phyloP scores from a whole-genome alignment of 164 flowering plant species.

The Nymphaea thermarum region DNA sequence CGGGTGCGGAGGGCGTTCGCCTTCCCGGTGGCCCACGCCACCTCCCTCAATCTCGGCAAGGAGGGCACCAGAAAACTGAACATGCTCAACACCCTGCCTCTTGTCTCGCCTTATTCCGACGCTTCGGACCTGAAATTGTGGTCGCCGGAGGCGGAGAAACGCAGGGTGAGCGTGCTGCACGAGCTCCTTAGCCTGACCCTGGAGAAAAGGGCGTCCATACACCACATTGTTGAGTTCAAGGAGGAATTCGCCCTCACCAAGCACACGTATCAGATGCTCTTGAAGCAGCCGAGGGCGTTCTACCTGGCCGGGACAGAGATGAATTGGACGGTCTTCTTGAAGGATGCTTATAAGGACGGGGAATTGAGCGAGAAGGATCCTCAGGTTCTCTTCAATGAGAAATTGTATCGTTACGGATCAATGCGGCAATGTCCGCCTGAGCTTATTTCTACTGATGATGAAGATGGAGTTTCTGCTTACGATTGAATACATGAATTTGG shows the following conservation, averaged over 20 bases:
- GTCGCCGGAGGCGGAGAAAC: conserved; percentile 79
- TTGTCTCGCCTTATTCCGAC: conserved; percentile 89
- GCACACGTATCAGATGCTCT: conserved; percentile 53
- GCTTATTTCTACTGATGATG: background rate
- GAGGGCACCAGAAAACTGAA: conserved; percentile 57
- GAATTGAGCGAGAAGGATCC: conserved; percentile 13
- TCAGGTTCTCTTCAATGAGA: conserved; percentile 14
- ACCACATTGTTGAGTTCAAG: conserved; percentile 60
- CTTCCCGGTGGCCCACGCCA: conserved; percentile 51
- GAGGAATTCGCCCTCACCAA: conserved; percentile 67
- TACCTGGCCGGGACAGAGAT: conserved; percentile 16
- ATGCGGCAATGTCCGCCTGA: background rate
- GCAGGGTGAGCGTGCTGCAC: conserved; percentile 66
- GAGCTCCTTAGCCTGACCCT: conserved; percentile 86
- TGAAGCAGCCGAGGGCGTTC: conserved; percentile 11
- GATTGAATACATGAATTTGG: background rate
- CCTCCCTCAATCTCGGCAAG: conserved; percentile 51
- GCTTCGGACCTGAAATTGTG: conserved; percentile 57
- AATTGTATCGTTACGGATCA: conserved; percentile 5
- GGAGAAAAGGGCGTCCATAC: conserved; percentile 87
- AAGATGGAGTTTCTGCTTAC: background rate
- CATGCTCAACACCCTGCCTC: conserved; percentile 61
- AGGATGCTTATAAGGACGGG: conserved; percentile 41
- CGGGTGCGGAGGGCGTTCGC: conserved; percentile 53
- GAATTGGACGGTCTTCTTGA: conserved; percentile 88